Percentiles rank a stretch among this genome's conserved stretches.
Evolutionary conservation across 371 early-diverging fungal genomes (phyloP).

Genomic region (Saksenaea vasiformis): DNA sequence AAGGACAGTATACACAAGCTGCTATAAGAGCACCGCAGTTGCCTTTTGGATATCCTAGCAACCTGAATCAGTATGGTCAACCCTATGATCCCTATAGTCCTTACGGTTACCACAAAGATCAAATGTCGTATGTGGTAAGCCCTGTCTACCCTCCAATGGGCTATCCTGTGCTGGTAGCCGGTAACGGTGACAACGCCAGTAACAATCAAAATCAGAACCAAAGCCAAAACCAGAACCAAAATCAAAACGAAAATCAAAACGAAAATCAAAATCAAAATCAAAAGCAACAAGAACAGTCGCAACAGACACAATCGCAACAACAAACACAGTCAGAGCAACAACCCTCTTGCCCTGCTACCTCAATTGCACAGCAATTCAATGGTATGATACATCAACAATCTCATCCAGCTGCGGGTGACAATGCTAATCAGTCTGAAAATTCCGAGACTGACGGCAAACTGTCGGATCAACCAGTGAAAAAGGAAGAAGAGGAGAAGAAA

Average conservation of each 20-base stretch:
- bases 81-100: conserved; percentile 31
- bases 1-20: background rate
- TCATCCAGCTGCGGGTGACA: conserved; percentile 2
- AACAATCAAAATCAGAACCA: background rate
- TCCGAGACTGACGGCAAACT: background rate
- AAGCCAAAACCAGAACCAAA: conserved; percentile 11
- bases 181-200: conserved; percentile 14
- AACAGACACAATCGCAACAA: conserved; percentile 2
- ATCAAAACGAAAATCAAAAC: background rate
- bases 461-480: conserved; percentile 1
- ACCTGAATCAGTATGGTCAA: conserved; percentile 30
- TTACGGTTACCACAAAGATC: conserved; percentile 25
- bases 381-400: conserved; percentile 5
- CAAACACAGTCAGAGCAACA: conserved; percentile 10
- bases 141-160: conserved; percentile 33
- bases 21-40: conserved; percentile 11
- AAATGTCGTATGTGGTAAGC: conserved; percentile 25
- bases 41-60: conserved; percentile 25
- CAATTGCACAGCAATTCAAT: conserved; percentile 4
- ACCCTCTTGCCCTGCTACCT: conserved; percentile 3
- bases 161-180: conserved; percentile 29
- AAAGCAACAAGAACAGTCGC: conserved; percentile 14
- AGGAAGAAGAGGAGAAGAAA: background rate
- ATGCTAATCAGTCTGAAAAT: background rate
- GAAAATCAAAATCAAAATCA: conserved; percentile 13